Conservation (phyloP, 345 rosid species). For the Aquilaria sinensis region DNA sequence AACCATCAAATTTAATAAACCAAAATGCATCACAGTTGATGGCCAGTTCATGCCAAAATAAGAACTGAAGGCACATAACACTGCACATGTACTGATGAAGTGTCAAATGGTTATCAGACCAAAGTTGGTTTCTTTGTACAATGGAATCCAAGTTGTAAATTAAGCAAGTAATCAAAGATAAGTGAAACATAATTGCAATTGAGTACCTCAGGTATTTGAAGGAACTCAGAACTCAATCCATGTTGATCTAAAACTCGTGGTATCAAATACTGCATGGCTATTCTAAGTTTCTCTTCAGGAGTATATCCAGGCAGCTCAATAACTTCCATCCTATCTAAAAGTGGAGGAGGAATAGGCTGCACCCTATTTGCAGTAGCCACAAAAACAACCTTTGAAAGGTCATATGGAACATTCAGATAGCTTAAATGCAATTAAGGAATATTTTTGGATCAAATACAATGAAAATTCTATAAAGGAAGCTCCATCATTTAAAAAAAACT, state of each 20-base stretch:
- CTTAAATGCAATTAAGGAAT: conserved; percentile 59
- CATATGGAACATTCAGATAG: conserved; percentile 96
- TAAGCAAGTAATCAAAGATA: no score
- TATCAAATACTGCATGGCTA: conserved; percentile 88
- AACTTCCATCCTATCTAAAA: conserved; percentile 95
- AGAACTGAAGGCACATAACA: no score
- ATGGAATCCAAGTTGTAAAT: no score
- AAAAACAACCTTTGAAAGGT: conserved; percentile 92
- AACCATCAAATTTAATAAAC: no score
- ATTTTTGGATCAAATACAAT: conserved; percentile 7
- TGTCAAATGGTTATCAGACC: no score
- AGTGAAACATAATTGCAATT: background rate
- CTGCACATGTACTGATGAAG: no score
- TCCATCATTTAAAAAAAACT: background rate
- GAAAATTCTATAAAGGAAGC: background rate
- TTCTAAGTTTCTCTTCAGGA: conserved; percentile 88
- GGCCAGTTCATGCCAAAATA: no score
- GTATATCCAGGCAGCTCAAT: conserved; percentile 98
- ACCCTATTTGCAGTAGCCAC: conserved; percentile 93
- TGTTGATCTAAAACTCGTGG: conserved; percentile 97
- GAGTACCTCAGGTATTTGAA: conserved; percentile 92
- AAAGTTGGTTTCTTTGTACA: no score
- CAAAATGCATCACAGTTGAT: no score
- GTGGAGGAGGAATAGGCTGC: conserved; percentile 97
- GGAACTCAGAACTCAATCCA: conserved; percentile 77